Conservation (phyloP, 192 early-diverging fungal species). For the Podila minutissima region DNA sequence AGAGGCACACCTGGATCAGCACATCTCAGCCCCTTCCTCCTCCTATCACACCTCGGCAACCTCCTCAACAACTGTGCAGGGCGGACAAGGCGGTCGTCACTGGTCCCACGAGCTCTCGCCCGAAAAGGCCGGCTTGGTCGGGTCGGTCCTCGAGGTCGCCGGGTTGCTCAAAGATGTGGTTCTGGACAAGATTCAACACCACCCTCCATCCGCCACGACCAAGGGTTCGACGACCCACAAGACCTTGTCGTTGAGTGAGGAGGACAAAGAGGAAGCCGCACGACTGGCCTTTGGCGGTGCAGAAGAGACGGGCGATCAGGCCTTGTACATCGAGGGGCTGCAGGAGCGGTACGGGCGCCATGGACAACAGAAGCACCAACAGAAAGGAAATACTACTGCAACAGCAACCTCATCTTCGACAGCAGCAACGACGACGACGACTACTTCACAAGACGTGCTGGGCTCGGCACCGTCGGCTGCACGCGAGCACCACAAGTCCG, state of each 20-base stretch:
- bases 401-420: conserved; percentile 4
- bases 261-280: conserved; percentile 28
- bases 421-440: neutral
- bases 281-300: conserved; percentile 38
- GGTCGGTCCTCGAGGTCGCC: conserved; percentile 17
- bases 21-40: too few species aligned
- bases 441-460: conserved; percentile 6
- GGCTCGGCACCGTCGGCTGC: conserved; percentile 13
- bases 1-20: neutral
- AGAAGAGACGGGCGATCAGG: conserved; percentile 40
- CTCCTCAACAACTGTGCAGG: conserved; percentile 29
- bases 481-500: conserved; percentile 24
- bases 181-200: conserved; percentile 42
- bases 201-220: neutral
- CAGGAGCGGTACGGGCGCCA: neutral
- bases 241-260: neutral
- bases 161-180: conserved; percentile 42
- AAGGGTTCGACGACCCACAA: neutral
- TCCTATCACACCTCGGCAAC: neutral
- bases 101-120: conserved; percentile 50
- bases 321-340: conserved; percentile 26
- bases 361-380: neutral
- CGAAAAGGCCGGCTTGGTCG: conserved; percentile 41
- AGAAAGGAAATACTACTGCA: neutral
- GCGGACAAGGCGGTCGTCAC: conserved; percentile 32